Evolutionary conservation across 1,284 basidiomycete genomes (phyloP).

Genomic region (Bjerkandera adusta): DNA sequence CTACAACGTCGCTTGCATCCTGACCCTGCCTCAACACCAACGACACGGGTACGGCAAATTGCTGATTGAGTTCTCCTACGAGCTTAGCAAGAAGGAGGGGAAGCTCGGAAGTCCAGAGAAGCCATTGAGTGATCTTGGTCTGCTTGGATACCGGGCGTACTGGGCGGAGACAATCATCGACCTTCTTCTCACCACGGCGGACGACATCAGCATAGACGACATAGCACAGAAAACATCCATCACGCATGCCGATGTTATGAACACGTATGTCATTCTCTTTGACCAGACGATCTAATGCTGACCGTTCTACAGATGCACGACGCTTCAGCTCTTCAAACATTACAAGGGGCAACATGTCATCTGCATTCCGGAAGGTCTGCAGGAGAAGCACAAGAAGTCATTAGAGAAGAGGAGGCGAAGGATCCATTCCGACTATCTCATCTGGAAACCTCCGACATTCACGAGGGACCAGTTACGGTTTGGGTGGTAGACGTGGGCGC

Average conservation of each 20-base stretch:
- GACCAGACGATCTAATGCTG: conserved; percentile 9
- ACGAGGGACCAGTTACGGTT: conserved; percentile 88
- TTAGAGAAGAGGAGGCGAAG: conserved; percentile 77
- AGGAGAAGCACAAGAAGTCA: conserved; percentile 88
- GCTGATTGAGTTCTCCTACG: conserved; percentile 98
- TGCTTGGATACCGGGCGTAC: conserved; percentile 93
- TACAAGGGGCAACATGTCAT: conserved; percentile 96
- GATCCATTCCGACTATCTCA: conserved; percentile 80
- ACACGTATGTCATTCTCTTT: conserved; percentile 70
- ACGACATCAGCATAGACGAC: conserved; percentile 93
- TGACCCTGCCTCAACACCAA: conserved; percentile 97
- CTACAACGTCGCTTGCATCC: conserved; percentile 99
- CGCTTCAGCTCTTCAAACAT: conserved; percentile 93
- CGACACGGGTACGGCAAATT: conserved; percentile 94
- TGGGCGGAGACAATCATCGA: conserved; percentile 99
- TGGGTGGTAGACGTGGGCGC: conserved; percentile 57
- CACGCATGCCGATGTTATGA: conserved; percentile 95
- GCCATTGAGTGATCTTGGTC: conserved; percentile 91
- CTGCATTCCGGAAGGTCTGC: conserved; percentile 86
- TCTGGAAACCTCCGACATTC: conserved; percentile 95
- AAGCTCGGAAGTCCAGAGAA: conserved; percentile 98
- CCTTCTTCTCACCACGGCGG: conserved; percentile 70
- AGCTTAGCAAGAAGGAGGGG: conserved; percentile 94
- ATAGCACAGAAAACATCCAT: conserved; percentile 97
- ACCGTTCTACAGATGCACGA: conserved; percentile 70